A percentile compares a stretch with the other conserved stretches of the same genome.
Evolutionary conservation across 352 stramenopile genomes (phyloP).

Genomic region (Phytophthora lateralis): DNA sequence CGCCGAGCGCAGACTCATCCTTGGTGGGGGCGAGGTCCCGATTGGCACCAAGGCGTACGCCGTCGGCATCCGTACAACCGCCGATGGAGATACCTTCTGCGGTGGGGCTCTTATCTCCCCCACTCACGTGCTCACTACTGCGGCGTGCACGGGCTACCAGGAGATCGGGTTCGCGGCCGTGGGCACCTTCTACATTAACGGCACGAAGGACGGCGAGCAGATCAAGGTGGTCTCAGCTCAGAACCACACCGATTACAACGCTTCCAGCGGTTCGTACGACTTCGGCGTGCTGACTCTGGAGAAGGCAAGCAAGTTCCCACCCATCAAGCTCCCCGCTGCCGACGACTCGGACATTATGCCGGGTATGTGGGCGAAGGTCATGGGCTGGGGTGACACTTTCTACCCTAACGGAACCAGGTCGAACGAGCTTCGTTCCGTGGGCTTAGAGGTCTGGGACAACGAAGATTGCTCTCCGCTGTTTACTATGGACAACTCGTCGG

Average conservation of each 20-base stretch:
- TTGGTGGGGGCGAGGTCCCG: slow-evolving; percentile 41
- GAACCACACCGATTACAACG: slow-evolving; percentile 17
- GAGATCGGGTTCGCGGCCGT: slow-evolving; percentile 10
- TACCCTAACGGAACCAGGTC: slow-evolving; percentile 23
- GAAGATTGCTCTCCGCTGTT: slow-evolving; percentile 33
- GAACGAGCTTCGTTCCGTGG: slow-evolving; percentile 36
- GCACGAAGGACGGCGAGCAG: slow-evolving; percentile 24
- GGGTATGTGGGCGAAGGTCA: slow-evolving; percentile 28
- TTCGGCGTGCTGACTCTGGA: slow-evolving; percentile 47
- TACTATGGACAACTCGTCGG: slow-evolving; percentile 33
- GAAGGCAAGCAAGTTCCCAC: slow-evolving; percentile 28
- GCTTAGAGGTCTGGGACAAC: slow-evolving; percentile 41
- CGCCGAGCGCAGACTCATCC: slow-evolving; percentile 28
- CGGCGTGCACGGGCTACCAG: slow-evolving; percentile 5
- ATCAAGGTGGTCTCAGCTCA: slow-evolving; percentile 13
- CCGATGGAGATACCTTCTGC: slow-evolving; percentile 21
- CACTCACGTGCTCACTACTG: slow-evolving; percentile 17
- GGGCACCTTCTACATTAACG: slow-evolving; percentile 25
- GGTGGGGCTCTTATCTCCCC: slow-evolving; percentile 15
- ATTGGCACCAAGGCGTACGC: slow-evolving; percentile 42
- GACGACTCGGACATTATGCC: slow-evolving; percentile 31
- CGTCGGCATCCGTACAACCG: slow-evolving; percentile 19
- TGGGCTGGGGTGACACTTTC: slow-evolving; percentile 38
- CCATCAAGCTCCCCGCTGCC: slow-evolving; percentile 33
- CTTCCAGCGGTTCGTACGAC: slow-evolving; percentile 26